A percentile compares a stretch with the other conserved stretches of the same genome.
Evolutionary conservation across 2,329 filamentous ascomycete genomes (phyloP).

Genomic region (Thielaviopsis euricoi): DNA sequence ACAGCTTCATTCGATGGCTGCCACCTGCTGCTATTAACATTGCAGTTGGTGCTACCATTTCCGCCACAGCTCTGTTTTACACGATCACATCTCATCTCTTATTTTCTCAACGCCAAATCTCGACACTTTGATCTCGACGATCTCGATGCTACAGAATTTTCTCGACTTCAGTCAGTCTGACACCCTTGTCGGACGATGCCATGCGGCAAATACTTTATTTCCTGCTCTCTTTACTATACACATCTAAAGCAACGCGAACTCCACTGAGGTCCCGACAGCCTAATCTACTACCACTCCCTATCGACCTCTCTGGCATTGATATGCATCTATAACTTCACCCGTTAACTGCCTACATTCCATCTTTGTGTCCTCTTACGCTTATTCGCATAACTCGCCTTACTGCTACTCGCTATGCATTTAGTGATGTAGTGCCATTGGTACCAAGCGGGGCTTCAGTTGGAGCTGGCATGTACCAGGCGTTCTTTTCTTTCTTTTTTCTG

Average conservation of each 20-base stretch:
- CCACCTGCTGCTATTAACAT: neutral
- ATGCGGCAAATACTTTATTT: neutral
- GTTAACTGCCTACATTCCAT: neutral
- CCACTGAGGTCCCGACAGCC: too few species aligned
- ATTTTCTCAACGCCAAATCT: neutral
- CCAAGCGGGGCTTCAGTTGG: neutral
- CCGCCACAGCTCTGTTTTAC: neutral
- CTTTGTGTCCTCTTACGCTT: neutral
- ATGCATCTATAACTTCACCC: neutral
- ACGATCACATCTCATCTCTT: neutral
- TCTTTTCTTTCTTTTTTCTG: neutral
- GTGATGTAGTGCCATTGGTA: neutral
- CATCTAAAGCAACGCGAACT: too few species aligned
- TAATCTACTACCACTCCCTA: neutral
- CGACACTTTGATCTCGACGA: neutral
- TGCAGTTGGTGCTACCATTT: neutral
- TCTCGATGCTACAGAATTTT: neutral
- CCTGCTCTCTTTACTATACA: too few species aligned
- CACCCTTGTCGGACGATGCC: neutral
- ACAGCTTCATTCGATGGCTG: neutral
- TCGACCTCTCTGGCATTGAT: neutral
- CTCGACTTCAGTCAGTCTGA: too few species aligned
- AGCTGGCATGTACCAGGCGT: neutral
- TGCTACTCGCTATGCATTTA: neutral
- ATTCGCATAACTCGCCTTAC: neutral